Base-by-base conservation (phyloP, 768 basidiomycete genomes). In the Mrakia gelida region DNA sequence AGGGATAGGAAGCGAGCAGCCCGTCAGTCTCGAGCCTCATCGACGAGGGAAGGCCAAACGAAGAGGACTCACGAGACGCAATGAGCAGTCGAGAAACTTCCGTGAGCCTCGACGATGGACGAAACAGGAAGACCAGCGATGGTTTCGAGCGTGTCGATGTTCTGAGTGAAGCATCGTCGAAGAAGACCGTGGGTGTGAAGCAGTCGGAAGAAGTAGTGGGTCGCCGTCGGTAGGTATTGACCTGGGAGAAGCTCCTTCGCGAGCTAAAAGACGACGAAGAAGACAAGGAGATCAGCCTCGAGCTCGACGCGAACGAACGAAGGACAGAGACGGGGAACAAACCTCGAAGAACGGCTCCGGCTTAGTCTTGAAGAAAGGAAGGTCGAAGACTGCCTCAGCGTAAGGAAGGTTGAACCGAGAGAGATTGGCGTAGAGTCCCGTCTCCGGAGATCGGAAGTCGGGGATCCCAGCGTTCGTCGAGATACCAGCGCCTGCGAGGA, bases 21-120 rank as follows among this genome's bases (percentile, higher is more conserved):
- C 21, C 32, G 32, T n/a, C 4, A 21, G 30, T 32, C n/a, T 30
- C 56, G 52, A 43, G 15, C 30, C 15, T 61, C 21, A 26, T 13
- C 43, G 59, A 45, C 21, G 54, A 63, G 45, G 59, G 32, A 75
- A 45, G 11, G 23, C 2, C 16, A 4, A 56, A 8, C 18, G 73
- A 45, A 5, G 1, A 28, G 3, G 73, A 41, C 59, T 41, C 59
- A 63, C 74, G 26, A 32, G 23, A 98, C 89, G 80, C 97, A 99
- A 73, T 89, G 87, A 75, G 96, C 92, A 1, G 87, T 85, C 0
- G 96, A 96, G 81, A 98, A 99, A 80, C 92, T 95, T 3, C 96
- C 97, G 82, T 99, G 97, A 0, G 97, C 97, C 85, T 98, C 96
- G 70, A 98, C 87, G 79, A 98, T 90, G 83, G 90, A 90, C 45